Evolutionary conservation across 1,284 basidiomycete species (phyloP).

Genomic region (Puccinia novopanici): DNA sequence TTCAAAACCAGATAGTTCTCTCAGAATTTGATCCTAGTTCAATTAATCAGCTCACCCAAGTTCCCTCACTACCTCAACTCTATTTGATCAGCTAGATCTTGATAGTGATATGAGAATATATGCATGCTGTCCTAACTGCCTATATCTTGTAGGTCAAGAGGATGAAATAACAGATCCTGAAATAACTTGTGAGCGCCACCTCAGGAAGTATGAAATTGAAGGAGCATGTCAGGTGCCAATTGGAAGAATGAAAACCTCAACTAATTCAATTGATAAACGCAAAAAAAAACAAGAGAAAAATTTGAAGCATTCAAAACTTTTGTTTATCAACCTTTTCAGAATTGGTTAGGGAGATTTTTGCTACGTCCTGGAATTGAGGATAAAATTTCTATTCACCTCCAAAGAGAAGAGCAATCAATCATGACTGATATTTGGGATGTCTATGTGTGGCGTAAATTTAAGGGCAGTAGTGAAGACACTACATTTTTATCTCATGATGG

Average conservation of each 20-base stretch:
- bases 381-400: constrained; percentile 4
- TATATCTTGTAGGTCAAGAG: constrained; percentile 3
- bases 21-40: constrained; percentile 10
- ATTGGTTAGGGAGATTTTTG: constrained; percentile 10
- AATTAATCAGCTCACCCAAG: neutral
- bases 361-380: constrained; percentile 24
- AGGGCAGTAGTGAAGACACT: neutral
- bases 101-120: neutral
- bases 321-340: constrained; percentile 29
- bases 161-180: constrained; percentile 7
- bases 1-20: constrained; percentile 7
- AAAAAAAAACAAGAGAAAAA: constrained; percentile 25
- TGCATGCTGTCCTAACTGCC: constrained; percentile 17
- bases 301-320: constrained; percentile 23
- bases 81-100: constrained; percentile 12
- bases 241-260: constrained; percentile 32
- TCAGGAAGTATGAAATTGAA: neutral
- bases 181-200: constrained; percentile 9
- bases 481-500: constrained; percentile 18
- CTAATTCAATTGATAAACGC: neutral
- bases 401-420: neutral
- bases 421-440: constrained; percentile 36
- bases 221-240: neutral
- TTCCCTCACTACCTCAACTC: constrained; percentile 1
- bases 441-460: neutral